Evolutionary conservation across 2,329 filamentous ascomycete genomes (phyloP).

Genomic region (Colletotrichum tropicicola): DNA sequence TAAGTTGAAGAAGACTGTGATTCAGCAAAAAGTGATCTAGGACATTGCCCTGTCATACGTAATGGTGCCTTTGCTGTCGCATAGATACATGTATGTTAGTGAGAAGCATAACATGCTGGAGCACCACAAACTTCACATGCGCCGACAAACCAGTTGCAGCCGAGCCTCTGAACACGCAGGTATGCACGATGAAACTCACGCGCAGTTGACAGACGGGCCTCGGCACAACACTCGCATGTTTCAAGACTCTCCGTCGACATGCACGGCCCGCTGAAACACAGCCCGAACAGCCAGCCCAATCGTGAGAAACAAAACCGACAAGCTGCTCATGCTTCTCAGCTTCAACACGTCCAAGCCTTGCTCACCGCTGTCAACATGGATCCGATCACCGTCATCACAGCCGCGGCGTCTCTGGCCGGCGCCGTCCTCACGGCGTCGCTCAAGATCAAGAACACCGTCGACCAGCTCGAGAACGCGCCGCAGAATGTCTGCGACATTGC

Average conservation of each 20-base stretch:
- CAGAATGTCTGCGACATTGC: slow-evolving; percentile 21
- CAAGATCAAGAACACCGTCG: slow-evolving; percentile 22
- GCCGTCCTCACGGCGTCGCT: slow-evolving; percentile 19
- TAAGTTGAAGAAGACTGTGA: too few relatives aligned
- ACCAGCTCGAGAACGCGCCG: slow-evolving; percentile 14
- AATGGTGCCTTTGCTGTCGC: too few relatives aligned
- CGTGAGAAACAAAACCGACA: background rate
- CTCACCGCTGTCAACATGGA: slow-evolving; percentile 30
- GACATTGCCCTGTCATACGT: too few relatives aligned
- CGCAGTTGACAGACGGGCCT: background rate
- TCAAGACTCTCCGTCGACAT: background rate
- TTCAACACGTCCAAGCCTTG: background rate
- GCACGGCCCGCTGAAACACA: background rate
- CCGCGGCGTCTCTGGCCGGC: slow-evolving; percentile 20
- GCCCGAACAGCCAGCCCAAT: background rate
- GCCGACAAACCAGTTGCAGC: background rate
- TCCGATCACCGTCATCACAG: slow-evolving; percentile 37
- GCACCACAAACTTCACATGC: background rate
- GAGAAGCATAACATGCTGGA: too few relatives aligned
- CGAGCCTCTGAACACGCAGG: background rate
- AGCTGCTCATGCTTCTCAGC: background rate
- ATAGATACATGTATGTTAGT: too few relatives aligned
- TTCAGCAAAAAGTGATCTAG: too few relatives aligned
- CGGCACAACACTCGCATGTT: background rate
- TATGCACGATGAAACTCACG: slow-evolving; percentile 3